A percentile compares a stretch with the other conserved stretches of the same genome.
Conservation (phyloP, 2,329 filamentous ascomycete species). For the Tolypocladium ophioglossoides region DNA sequence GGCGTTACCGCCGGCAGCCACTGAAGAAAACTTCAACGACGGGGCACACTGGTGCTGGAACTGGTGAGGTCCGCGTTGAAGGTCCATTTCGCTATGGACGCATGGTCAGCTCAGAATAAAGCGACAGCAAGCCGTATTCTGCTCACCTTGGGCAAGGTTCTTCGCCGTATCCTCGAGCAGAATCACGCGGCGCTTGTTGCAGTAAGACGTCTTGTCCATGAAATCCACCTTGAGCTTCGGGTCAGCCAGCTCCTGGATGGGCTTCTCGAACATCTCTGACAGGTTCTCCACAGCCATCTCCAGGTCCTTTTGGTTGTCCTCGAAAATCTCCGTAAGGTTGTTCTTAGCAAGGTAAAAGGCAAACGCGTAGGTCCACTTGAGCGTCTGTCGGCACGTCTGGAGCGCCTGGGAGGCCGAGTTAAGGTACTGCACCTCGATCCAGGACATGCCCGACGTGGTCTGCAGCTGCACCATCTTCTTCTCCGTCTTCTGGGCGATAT, state of each 20-base stretch:
- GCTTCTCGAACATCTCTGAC: slow-evolving; percentile 99
- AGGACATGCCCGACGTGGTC: slow-evolving; percentile 88
- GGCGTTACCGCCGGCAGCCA: not conserved
- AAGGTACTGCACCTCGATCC: slow-evolving; percentile 98
- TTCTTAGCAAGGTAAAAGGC: slow-evolving; percentile 95
- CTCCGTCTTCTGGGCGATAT: slow-evolving; percentile 91
- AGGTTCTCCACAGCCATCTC: slow-evolving; percentile 95
- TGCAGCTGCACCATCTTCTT: slow-evolving; percentile 98
- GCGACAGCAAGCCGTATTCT: not conserved
- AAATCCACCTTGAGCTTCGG: slow-evolving; percentile 96
- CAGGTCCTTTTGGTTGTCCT: slow-evolving; percentile 96
- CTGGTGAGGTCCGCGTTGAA: slow-evolving; percentile 17
- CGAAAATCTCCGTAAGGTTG: slow-evolving; percentile 93
- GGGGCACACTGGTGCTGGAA: not conserved
- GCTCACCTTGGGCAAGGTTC: slow-evolving; percentile 71
- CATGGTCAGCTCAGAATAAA: slow-evolving; percentile 12
- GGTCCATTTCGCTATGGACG: slow-evolving; percentile 31
- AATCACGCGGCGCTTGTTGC: slow-evolving; percentile 84
- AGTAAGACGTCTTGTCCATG: slow-evolving; percentile 97
- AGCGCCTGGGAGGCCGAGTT: slow-evolving; percentile 87
- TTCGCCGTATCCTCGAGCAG: slow-evolving; percentile 86
- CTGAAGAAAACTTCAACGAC: not conserved
- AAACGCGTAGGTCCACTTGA: slow-evolving; percentile 99
- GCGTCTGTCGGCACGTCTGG: slow-evolving; percentile 92
- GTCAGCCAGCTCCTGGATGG: slow-evolving; percentile 71